Conservation (phyloP, 164 flowering plant species). For the Saururus chinensis region DNA sequence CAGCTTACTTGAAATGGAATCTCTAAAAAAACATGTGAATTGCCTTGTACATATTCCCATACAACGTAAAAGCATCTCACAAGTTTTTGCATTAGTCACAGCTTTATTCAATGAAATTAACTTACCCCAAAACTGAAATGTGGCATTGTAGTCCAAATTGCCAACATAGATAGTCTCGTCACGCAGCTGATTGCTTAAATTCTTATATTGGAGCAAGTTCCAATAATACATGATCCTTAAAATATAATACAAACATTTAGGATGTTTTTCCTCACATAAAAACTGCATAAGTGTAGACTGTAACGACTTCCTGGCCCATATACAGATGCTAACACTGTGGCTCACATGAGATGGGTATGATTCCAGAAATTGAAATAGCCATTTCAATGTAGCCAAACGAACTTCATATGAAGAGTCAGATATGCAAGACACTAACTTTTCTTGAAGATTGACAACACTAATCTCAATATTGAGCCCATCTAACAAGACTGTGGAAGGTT, state of each 20-base stretch:
- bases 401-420: conserved; percentile 77
- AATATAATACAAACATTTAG: conserved; percentile 65
- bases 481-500: conserved; percentile 13
- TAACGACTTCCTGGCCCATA: conserved; percentile 44
- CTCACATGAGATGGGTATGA: conserved; percentile 13
- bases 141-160: conserved; percentile 40
- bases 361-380: conserved; percentile 54
- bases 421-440: conserved; percentile 39
- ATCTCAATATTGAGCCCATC: conserved; percentile 18
- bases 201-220: conserved; percentile 50
- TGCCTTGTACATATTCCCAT: conserved; percentile 65
- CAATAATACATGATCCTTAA: conserved; percentile 63
- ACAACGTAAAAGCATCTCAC: conserved; percentile 62
- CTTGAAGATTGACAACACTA: conserved; percentile 25
- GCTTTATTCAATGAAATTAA: conserved; percentile 44
- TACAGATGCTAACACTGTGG: conserved; percentile 18
- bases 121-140: conserved; percentile 55
- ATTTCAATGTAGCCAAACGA: conserved; percentile 73
- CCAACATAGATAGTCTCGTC: conserved; percentile 32
- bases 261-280: conserved; percentile 50
- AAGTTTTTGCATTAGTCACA: conserved; percentile 54
- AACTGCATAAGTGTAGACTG: conserved; percentile 46
- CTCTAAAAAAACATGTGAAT: conserved; percentile 28
- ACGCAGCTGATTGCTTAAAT: conserved; percentile 8
- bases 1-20: conserved; percentile 14